Percentiles rank a stretch among this genome's conserved stretches.
These are phyloP conservation scores for Ogataea hybrid DNA, from an alignment of 1,139 yeast genomes.

Conservation along the genomic window DNA sequence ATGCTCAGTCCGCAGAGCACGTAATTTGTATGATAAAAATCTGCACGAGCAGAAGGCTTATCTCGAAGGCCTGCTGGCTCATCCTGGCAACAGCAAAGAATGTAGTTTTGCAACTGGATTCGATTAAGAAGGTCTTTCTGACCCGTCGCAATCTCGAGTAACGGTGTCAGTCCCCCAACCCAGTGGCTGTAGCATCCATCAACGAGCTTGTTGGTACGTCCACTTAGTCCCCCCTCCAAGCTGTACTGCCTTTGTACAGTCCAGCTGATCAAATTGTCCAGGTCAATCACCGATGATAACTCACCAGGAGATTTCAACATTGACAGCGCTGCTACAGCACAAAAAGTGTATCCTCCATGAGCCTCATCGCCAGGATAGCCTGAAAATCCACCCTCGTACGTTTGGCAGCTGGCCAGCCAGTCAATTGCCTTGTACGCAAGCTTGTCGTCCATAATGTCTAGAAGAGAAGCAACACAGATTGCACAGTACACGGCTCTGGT, in stretches of 20 bases:
- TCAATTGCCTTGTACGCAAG: constrained; percentile 50
- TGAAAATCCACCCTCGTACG: constrained; percentile 94
- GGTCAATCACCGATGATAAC: constrained; percentile 33
- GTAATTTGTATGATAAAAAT: constrained; percentile 90
- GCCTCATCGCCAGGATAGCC: constrained; percentile 85
- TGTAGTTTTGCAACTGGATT: constrained; percentile 59
- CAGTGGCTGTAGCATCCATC: constrained; percentile 97
- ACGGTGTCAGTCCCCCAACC: constrained; percentile 79
- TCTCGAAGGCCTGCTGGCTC: constrained; percentile 75
- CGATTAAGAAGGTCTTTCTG: constrained; percentile 43
- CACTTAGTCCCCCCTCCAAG: constrained; percentile 83
- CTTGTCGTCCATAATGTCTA: constrained; percentile 62
- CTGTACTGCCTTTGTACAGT: constrained; percentile 61
- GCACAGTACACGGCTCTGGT: constrained; percentile 89
- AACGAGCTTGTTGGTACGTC: constrained; percentile 88
- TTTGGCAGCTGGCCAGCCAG: constrained; percentile 76
- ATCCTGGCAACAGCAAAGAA: constrained; percentile 72
- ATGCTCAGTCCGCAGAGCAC: constrained; percentile 73
- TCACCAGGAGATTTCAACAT: constrained; percentile 40
- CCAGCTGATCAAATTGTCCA: constrained; percentile 59
- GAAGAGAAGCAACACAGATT: constrained; percentile 65
- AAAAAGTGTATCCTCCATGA: constrained; percentile 95
- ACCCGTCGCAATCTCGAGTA: constrained; percentile 53
- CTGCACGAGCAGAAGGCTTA: constrained; percentile 81
- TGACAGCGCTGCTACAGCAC: constrained; percentile 76